These are phyloP conservation scores for Licmophora abbreviata DNA, from an alignment of 108 stramenopile species.

Conservation along the genomic window DNA sequence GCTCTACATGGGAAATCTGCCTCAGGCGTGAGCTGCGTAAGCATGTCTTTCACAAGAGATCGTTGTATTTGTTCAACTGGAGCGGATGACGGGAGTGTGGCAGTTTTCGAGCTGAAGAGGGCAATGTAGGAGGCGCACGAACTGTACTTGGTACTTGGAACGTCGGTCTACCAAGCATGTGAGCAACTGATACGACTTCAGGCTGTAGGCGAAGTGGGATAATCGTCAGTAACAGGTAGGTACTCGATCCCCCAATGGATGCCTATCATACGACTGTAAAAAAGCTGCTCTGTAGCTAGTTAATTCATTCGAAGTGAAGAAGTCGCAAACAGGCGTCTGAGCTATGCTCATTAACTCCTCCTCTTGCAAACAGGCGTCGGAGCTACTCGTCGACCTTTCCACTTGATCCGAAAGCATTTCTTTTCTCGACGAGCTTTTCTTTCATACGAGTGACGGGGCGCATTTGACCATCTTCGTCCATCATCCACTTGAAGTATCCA, in stretches of 20 bases:
- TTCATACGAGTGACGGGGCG: constrained; percentile 70
- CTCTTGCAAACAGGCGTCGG: constrained; percentile 12
- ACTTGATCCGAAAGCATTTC: constrained; percentile 26
- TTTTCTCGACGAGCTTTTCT: constrained; percentile 55
- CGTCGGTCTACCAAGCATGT: no score
- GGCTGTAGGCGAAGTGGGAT: no score
- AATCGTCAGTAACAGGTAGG: no score
- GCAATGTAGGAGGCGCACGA: constrained; percentile 1
- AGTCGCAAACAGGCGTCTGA: neutral
- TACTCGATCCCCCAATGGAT: no score
- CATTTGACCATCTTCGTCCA: constrained; percentile 62
- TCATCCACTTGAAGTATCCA: constrained; percentile 83
- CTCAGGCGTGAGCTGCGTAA: constrained; percentile 36
- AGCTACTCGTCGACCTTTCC: no score
- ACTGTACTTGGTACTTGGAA: no score
- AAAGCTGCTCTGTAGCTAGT: neutral
- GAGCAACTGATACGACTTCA: no score
- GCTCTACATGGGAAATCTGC: constrained; percentile 36
- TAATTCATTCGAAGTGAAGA: neutral
- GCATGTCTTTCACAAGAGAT: constrained; percentile 11
- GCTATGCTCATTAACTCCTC: constrained; percentile 2
- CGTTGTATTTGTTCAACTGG: constrained; percentile 49
- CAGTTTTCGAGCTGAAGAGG: constrained; percentile 48
- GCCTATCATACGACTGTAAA: no score
- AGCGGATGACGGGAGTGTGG: constrained; percentile 56